These are phyloP conservation scores for Talaromyces sp. DNA, from an alignment of 2,329 filamentous ascomycete genomes.

Conservation along the genomic window DNA sequence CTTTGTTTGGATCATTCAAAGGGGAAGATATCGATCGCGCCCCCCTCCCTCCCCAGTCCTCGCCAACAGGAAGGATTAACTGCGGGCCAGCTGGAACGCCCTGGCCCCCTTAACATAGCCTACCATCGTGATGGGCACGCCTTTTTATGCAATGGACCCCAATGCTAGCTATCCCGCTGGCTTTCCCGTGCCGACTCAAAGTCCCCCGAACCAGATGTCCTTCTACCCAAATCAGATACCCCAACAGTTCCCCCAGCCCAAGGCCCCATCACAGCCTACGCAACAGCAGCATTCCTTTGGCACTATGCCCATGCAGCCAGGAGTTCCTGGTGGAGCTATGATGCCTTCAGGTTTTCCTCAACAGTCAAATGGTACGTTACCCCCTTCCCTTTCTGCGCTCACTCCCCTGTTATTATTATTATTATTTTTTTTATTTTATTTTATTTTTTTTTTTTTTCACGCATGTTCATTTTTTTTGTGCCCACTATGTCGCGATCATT, in stretches of 20 bases:
- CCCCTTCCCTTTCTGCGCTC: conserved; percentile 4
- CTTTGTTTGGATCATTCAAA: conserved; percentile 1
- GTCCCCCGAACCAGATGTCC: conserved; percentile 37
- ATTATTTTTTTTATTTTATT: not conserved
- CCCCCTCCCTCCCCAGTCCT: not conserved
- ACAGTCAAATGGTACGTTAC: conserved; percentile 35
- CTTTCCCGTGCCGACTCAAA: conserved; percentile 39
- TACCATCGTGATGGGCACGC: conserved; percentile 11
- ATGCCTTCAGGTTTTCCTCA: conserved; percentile 41
- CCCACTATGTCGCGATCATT: too few species aligned
- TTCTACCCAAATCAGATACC: conserved; percentile 40
- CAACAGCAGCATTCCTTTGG: conserved; percentile 40
- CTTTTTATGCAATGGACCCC: conserved; percentile 27
- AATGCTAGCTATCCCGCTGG: conserved; percentile 31
- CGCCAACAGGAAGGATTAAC: conserved; percentile 2
- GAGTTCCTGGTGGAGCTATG: conserved; percentile 41
- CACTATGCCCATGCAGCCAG: conserved; percentile 38
- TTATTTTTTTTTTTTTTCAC: not conserved
- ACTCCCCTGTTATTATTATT: conserved; percentile 15
- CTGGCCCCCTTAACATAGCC: conserved; percentile 14
- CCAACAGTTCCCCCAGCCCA: conserved; percentile 36
- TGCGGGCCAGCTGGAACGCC: conserved; percentile 16
- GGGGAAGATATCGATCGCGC: not conserved
- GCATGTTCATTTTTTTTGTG: not conserved
- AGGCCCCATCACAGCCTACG: conserved; percentile 32